Base-by-base conservation (phyloP, 2,329 filamentous ascomycete genomes). In the Boeremia lycopersici region DNA sequence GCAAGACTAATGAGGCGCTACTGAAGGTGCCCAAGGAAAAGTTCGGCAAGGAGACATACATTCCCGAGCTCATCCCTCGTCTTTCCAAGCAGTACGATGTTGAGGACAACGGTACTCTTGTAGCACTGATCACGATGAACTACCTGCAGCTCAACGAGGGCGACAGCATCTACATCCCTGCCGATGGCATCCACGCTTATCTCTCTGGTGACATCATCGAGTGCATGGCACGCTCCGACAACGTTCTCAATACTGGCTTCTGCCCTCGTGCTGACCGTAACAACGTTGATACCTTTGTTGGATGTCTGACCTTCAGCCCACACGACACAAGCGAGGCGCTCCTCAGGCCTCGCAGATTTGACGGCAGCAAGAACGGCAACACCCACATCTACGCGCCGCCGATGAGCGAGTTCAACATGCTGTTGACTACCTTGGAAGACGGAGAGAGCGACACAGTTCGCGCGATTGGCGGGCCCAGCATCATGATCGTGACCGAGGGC, bases 151-250 rank as follows among this genome's bases (percentile, higher is more conserved):
- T 92, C 8, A 75, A 84, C 17, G 80, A 87, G 0, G 88, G 89
- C 13, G 84, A 90, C 46, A 82, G 84, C 8, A 81, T 91, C 46
- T 90, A 84, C 69, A 87, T 91, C 13, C 88, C 88, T 0, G 87
- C 87, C 0, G 88, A 91, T 60, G 88, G 87, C 4, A 89, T 90
- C 48, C 88, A 91, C 67, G 88, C 88, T 0, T 91, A 90, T 67
- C 77, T 91, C 0, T 82, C 82, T 4, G 89, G 89, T 3, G 85
- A 91, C 68, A 90, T 91, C 46, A 85, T 91, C 63, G 89, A 91
- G 72, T 91, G 88, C 74, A 91, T 91, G 89, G 89, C 89, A 1
- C 82, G 88, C 7, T 86, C 82, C 17, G 87, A 91, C 76, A 90
- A 91, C 53, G 88, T 92, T 2, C 78, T 92, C 44, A 90, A 89